A percentile compares a stretch with the other conserved stretches of the same genome.
phyloP scores from a whole-genome alignment of 441 rosid genomes.

The Rhodomyrtus psidioides region DNA sequence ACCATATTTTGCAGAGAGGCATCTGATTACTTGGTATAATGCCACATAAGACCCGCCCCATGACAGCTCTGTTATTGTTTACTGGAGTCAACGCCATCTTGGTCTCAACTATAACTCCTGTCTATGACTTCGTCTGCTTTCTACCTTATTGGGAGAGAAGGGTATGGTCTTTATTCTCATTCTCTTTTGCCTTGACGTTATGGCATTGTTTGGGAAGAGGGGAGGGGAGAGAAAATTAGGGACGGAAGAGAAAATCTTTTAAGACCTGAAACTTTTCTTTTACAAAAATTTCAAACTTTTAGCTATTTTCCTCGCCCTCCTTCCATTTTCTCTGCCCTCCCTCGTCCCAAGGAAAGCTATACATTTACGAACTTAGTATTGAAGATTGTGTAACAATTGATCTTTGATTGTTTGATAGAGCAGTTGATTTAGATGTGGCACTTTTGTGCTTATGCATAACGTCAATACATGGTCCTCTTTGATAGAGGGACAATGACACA shows the following conservation, averaged over 20 bases:
- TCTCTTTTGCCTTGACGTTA: neutral
- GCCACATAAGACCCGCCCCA: conserved; percentile 81
- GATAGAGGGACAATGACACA: no score
- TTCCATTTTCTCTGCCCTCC: neutral
- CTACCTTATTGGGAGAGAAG: neutral
- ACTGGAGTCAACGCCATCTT: conserved; percentile 37
- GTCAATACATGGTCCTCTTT: neutral
- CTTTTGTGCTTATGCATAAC: neutral
- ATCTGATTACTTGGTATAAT: conserved; percentile 9
- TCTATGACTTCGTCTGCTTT: neutral
- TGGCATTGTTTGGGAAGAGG: neutral
- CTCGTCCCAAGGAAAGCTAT: neutral
- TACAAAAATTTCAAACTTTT: neutral
- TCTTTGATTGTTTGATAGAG: neutral
- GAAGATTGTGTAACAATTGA: neutral
- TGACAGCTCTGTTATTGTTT: conserved; percentile 62
- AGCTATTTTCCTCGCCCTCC: neutral
- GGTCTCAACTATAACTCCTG: neutral
- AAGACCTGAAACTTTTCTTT: neutral
- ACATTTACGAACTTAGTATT: neutral
- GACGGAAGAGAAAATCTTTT: neutral
- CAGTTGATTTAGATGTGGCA: neutral
- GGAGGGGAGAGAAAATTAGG: neutral
- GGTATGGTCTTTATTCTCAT: neutral
- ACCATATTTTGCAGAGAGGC: neutral